These are phyloP conservation scores for Plectosphaerella plurivora DNA, from an alignment of 2,329 filamentous ascomycete genomes.

Conservation along the genomic window DNA sequence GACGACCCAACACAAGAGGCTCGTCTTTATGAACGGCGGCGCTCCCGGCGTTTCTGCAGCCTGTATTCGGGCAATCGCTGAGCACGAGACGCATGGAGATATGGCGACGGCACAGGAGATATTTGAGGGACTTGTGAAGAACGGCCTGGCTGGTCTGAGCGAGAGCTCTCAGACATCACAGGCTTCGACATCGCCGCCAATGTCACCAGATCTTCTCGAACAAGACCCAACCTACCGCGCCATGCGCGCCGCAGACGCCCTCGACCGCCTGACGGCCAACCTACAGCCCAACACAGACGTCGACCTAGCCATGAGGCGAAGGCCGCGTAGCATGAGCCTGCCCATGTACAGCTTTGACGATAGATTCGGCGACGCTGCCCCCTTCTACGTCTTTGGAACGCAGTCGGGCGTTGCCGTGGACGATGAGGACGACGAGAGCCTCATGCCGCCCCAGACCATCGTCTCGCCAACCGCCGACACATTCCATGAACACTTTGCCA, in stretches of 20 bases:
- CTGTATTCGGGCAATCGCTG: constrained; percentile 51
- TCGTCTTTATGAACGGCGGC: constrained; percentile 59
- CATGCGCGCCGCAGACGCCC: constrained; percentile 55
- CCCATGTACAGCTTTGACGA: constrained; percentile 41
- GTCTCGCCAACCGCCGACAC: background rate
- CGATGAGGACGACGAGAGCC: background rate
- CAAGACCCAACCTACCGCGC: constrained; percentile 48
- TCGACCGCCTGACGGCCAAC: constrained; percentile 50
- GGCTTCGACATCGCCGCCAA: background rate
- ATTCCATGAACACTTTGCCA: too few relatives aligned
- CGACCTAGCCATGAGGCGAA: constrained; percentile 35
- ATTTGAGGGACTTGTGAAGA: constrained; percentile 45
- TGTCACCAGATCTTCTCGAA: background rate
- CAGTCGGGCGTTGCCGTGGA: constrained; percentile 5
- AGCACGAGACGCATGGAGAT: constrained; percentile 46
- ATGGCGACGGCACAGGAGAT: constrained; percentile 42
- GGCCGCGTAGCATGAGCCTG: constrained; percentile 44
- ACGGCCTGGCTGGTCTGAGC: constrained; percentile 38
- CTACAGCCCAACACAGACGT: constrained; percentile 46
- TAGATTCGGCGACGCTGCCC: constrained; percentile 36
- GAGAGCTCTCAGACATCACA: constrained; percentile 2
- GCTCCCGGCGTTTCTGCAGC: constrained; percentile 48
- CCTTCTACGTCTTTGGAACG: constrained; percentile 44
- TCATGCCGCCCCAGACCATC: constrained; percentile 7
- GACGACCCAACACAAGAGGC: constrained; percentile 39